Conservation (phyloP, 164 flowering plant genomes). For the Santalum album region DNA sequence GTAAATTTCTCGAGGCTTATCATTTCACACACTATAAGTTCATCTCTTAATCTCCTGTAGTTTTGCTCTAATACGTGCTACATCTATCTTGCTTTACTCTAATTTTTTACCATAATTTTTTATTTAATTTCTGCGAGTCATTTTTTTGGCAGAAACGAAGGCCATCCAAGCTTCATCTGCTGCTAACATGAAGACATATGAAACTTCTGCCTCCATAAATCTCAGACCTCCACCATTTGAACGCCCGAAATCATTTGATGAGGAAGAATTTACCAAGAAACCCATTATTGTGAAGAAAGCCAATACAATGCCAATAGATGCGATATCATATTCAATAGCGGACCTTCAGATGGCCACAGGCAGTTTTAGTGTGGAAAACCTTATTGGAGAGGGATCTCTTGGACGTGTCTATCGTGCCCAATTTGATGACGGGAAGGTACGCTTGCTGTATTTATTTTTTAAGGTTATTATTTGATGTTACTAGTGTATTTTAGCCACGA, state of each 20-base stretch:
- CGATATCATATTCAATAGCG: constrained; percentile 63
- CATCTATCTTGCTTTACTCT: too few relatives aligned
- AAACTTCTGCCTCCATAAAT: constrained; percentile 45
- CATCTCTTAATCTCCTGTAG: too few relatives aligned
- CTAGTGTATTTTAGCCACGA: neutral
- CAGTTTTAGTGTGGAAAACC: constrained; percentile 73
- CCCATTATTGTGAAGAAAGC: constrained; percentile 51
- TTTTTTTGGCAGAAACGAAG: constrained; percentile 60
- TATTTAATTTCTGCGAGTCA: neutral
- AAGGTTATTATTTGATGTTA: neutral
- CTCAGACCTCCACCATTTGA: constrained; percentile 86
- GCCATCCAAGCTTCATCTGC: constrained; percentile 43
- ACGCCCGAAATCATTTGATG: constrained; percentile 82
- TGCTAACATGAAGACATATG: constrained; percentile 33
- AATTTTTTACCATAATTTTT: too few relatives aligned
- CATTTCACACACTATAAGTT: too few relatives aligned
- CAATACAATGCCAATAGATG: constrained; percentile 37
- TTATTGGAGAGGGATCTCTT: constrained; percentile 83
- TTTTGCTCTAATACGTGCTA: too few relatives aligned
- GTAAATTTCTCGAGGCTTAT: too few relatives aligned
- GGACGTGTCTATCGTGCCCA: constrained; percentile 95
- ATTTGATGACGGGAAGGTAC: constrained; percentile 84
- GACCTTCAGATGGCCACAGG: constrained; percentile 93
- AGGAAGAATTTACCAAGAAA: constrained; percentile 51
- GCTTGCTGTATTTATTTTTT: neutral